phyloP scores from a whole-genome alignment of 2,329 filamentous ascomycete genomes.

The Fusarium sp. region DNA sequence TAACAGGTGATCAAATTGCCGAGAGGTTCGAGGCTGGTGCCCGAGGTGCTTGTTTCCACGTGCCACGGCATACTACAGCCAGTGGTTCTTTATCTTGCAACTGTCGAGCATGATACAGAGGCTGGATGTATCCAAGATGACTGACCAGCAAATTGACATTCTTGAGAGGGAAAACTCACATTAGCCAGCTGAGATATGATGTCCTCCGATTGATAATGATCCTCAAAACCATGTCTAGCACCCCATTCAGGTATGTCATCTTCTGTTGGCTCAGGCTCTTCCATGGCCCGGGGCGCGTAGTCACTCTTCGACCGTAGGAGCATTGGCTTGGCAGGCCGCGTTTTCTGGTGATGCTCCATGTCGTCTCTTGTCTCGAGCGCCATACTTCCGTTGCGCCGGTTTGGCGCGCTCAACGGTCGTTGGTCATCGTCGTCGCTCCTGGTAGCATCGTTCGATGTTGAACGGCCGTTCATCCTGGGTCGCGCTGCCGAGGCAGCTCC shows the following conservation, averaged over 20 bases:
- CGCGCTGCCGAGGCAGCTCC: slow-evolving; percentile 41
- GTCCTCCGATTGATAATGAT: slow-evolving; percentile 90
- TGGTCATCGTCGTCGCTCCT: slow-evolving; percentile 45
- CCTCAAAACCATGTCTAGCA: slow-evolving; percentile 87
- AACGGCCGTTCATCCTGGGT: slow-evolving; percentile 42
- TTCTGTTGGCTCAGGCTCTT: slow-evolving; percentile 53
- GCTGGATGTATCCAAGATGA: slow-evolving; percentile 49
- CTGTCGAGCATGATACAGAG: slow-evolving; percentile 2
- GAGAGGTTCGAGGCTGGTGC: neutral
- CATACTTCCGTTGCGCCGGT: slow-evolving; percentile 50
- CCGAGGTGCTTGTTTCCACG: neutral
- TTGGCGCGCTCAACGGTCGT: slow-evolving; percentile 58
- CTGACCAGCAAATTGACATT: slow-evolving; percentile 17
- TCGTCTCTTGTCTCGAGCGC: slow-evolving; percentile 44
- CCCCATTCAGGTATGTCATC: slow-evolving; percentile 64
- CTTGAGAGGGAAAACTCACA: slow-evolving; percentile 59
- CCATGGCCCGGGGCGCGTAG: slow-evolving; percentile 54
- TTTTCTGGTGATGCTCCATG: slow-evolving; percentile 48
- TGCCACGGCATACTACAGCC: slow-evolving; percentile 1
- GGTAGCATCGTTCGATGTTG: slow-evolving; percentile 41
- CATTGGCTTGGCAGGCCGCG: slow-evolving; percentile 58
- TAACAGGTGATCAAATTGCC: neutral
- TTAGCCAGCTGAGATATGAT: slow-evolving; percentile 86
- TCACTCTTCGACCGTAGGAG: slow-evolving; percentile 68
- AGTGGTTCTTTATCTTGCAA: neutral